Conservation (phyloP, 805 yeast genomes). For the Schwanniomyces yamadae region DNA sequence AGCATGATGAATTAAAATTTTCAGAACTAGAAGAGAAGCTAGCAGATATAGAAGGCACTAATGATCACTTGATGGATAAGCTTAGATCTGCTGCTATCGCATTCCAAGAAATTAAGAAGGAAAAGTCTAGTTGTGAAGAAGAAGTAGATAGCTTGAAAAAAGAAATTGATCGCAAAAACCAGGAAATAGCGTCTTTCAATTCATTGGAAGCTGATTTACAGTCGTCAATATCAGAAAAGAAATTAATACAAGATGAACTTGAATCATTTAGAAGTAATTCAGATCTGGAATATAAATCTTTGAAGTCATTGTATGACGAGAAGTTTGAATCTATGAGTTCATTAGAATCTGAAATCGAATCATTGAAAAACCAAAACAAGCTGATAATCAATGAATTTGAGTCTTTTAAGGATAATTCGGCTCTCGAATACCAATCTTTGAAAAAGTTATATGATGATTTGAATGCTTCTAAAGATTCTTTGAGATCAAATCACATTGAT, state of each 20-base stretch:
- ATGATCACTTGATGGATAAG: slow-evolving; percentile 40
- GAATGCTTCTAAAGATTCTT: slow-evolving; percentile 5
- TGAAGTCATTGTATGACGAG: slow-evolving; percentile 13
- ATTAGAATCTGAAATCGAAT: slow-evolving; percentile 3
- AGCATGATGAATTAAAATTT: slow-evolving; percentile 15
- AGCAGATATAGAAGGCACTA: slow-evolving; percentile 28
- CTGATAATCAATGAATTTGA: slow-evolving; percentile 4
- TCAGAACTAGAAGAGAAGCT: slow-evolving; percentile 22
- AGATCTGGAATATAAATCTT: slow-evolving; percentile 1
- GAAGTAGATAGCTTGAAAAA: slow-evolving; percentile 15
- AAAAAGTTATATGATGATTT: slow-evolving; percentile 15
- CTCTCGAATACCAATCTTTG: slow-evolving; percentile 4
- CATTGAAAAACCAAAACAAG: slow-evolving; percentile 4
- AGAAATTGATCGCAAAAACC: slow-evolving; percentile 14
- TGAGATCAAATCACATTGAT: neutral
- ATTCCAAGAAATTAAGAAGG: slow-evolving; percentile 27
- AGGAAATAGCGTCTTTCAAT: slow-evolving; percentile 7
- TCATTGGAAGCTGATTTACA: slow-evolving; percentile 14
- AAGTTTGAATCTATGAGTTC: slow-evolving; percentile 8
- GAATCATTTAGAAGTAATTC: slow-evolving; percentile 4
- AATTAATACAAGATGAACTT: neutral
- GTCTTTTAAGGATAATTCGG: slow-evolving; percentile 2
- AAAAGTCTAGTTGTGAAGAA: slow-evolving; percentile 16
- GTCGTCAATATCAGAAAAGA: slow-evolving; percentile 3
- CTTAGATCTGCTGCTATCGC: slow-evolving; percentile 39